Conservation (phyloP, 1,284 basidiomycete species). For the Ceratobasidium sp. region DNA sequence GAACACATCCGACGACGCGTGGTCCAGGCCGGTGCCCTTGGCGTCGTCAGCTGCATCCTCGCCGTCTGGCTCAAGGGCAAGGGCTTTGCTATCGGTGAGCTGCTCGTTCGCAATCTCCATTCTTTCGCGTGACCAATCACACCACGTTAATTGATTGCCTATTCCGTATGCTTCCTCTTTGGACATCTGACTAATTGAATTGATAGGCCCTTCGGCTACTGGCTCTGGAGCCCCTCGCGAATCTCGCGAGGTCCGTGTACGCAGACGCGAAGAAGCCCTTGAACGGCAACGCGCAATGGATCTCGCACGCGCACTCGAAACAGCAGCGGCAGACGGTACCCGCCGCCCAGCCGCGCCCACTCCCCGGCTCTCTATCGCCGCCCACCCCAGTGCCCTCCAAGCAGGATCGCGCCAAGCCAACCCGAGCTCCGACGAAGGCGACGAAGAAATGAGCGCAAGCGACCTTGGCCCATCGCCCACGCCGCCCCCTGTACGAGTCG, state of each 20-base stretch:
- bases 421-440: conserved; percentile 33
- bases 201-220: conserved; percentile 47
- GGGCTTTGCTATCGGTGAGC: conserved; percentile 79
- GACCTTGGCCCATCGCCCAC: conserved; percentile 1
- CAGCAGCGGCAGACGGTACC: neutral
- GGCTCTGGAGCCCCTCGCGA: conserved; percentile 46
- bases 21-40: conserved; percentile 94
- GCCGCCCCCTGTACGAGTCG: conserved; percentile 8
- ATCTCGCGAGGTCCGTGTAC: conserved; percentile 43
- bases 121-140: conserved; percentile 48
- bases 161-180: neutral
- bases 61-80: conserved; percentile 91
- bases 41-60: conserved; percentile 93
- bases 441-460: conserved; percentile 41
- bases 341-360: conserved; percentile 1
- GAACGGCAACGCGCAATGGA: conserved; percentile 57
- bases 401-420: neutral
- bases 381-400: neutral
- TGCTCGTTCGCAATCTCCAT: conserved; percentile 69
- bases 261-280: conserved; percentile 42
- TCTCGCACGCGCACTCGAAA: conserved; percentile 65
- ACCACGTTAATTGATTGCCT: neutral
- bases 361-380: neutral
- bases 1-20: conserved; percentile 92
- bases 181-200: neutral